phyloP scores from a whole-genome alignment of 768 basidiomycete genomes.

The Auricularia auricula-judae region DNA sequence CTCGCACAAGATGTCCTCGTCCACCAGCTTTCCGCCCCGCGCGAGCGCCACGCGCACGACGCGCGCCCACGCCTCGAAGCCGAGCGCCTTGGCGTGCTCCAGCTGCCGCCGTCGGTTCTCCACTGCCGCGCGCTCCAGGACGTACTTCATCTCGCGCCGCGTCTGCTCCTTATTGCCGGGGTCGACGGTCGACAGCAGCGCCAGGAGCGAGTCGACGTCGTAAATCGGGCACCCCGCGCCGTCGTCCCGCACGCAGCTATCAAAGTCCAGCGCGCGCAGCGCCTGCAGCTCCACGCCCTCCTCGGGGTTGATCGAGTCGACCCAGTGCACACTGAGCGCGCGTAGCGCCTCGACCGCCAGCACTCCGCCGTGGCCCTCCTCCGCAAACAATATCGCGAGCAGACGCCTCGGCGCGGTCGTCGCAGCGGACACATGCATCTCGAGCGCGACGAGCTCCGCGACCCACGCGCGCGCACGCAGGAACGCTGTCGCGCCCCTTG shows the following conservation, averaged over 20 bases:
- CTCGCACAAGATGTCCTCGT: too few species aligned
- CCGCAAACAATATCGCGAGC: slow-evolving; percentile 69
- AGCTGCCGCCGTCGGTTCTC: slow-evolving; percentile 86
- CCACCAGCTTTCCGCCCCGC: too few species aligned
- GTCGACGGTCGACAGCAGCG: slow-evolving; percentile 33
- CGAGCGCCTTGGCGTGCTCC: slow-evolving; percentile 51
- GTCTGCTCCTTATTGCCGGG: slow-evolving; percentile 36
- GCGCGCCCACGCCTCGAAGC: slow-evolving; percentile 77
- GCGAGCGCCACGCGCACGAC: slow-evolving; percentile 76
- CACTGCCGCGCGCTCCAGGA: slow-evolving; percentile 72
- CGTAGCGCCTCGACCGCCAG: slow-evolving; percentile 72
- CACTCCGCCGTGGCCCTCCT: slow-evolving; percentile 37
- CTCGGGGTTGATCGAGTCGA: slow-evolving; percentile 50
- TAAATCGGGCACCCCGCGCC: slow-evolving; percentile 72
- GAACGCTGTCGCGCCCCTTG: slow-evolving; percentile 60
- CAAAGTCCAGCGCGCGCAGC: slow-evolving; percentile 53
- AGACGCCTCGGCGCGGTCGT: slow-evolving; percentile 51
- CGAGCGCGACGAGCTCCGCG: slow-evolving; percentile 76
- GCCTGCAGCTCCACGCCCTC: slow-evolving; percentile 44
- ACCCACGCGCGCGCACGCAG: slow-evolving; percentile 75
- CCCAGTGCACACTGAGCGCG: slow-evolving; percentile 82
- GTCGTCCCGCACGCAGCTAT: slow-evolving; percentile 58
- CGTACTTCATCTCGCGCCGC: slow-evolving; percentile 55
- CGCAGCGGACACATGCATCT: slow-evolving; percentile 82
- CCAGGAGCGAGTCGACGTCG: slow-evolving; percentile 60